Percentiles rank a stretch among this genome's conserved stretches.
Conservation (phyloP, 1,284 basidiomycete genomes). For the Ceratobasidium sp. region DNA sequence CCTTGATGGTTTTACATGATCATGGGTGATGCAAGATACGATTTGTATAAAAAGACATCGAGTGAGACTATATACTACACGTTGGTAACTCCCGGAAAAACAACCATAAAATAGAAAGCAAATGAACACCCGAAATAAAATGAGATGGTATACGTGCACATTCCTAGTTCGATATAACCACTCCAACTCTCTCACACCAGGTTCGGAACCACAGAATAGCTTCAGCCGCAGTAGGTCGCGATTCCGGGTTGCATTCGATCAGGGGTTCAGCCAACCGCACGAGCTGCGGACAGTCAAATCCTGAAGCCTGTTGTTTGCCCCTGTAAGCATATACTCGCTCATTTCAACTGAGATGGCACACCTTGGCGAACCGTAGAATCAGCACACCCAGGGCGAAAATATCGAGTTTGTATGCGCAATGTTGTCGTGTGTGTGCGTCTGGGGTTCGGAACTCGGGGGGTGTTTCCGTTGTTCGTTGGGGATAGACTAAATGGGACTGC, state of each 20-base stretch:
- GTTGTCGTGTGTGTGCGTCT: slow-evolving; percentile 14
- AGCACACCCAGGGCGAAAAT: slow-evolving; percentile 29
- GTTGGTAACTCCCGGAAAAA: no score
- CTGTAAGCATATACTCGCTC: not conserved
- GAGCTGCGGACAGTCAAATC: slow-evolving; percentile 31
- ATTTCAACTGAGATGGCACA: not conserved
- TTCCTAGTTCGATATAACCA: not conserved
- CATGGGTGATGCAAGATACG: no score
- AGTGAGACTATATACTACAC: no score
- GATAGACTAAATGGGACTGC: slow-evolving; percentile 10
- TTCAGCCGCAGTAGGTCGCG: slow-evolving; percentile 22
- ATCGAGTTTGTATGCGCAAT: slow-evolving; percentile 38
- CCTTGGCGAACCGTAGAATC: slow-evolving; percentile 33
- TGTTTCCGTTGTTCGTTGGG: slow-evolving; percentile 27
- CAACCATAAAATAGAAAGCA: no score
- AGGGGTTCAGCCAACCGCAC: slow-evolving; percentile 32
- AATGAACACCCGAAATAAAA: not conserved
- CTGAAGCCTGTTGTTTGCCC: slow-evolving; percentile 10
- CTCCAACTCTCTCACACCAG: slow-evolving; percentile 33
- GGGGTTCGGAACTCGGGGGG: slow-evolving; percentile 29
- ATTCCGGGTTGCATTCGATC: slow-evolving; percentile 10
- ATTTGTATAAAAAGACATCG: no score
- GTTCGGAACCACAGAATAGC: slow-evolving; percentile 24
- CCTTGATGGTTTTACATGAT: no score
- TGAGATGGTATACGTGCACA: not conserved